Base-by-base conservation (phyloP, 495 filamentous ascomycete genomes). In the Endocarpon pusillum region DNA sequence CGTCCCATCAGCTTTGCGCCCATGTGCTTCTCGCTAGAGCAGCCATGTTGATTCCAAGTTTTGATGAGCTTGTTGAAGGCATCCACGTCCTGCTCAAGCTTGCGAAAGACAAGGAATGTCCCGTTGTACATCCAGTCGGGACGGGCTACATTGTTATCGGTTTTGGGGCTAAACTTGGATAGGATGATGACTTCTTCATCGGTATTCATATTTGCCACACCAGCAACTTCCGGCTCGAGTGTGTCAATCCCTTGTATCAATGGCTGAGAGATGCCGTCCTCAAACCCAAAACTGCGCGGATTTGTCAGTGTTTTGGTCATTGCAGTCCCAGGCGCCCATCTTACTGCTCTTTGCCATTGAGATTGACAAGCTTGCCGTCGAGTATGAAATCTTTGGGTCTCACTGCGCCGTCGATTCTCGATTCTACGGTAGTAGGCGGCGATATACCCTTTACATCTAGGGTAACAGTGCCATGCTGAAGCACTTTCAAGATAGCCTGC, bases 71-170 rank as follows among this genome's bases (percentile, higher is more conserved):
- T n/a, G n/a, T n/a, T n/a, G 19, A 51, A 56, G 17, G 52, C 47
- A 3, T 46, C 47, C 8, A 58, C 53, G 0, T 47, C 32, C 23
- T 58, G 47, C 8, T 54, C 37, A 3, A 58, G 29, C 16, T 58
- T 38, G 19, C 53, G 55, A 37, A 58, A 50, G 7, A 47, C 55
- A 11, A 58, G 38, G 29, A 48, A 58, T 38, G 48, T 56, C 22
- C 55, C 53, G 12, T 58, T 46, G n/a, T 26, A 39, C 14, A 49
- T 45, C 55, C 55, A 58, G 14, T 31, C 18, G 4, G 48, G 52
- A n/a, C n/a, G n/a, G n/a, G n/a, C n/a, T n/a, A n/a, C n/a, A n/a
- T n/a, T n/a, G n/a, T n/a, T n/a, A n/a, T n/a, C n/a, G n/a, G n/a
- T n/a, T n/a, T n/a, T n/a, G n/a, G n/a, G n/a, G n/a, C n/a, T n/a